Conservation (phyloP, 352 stramenopile genomes). For the Pythium guiyangense region DNA sequence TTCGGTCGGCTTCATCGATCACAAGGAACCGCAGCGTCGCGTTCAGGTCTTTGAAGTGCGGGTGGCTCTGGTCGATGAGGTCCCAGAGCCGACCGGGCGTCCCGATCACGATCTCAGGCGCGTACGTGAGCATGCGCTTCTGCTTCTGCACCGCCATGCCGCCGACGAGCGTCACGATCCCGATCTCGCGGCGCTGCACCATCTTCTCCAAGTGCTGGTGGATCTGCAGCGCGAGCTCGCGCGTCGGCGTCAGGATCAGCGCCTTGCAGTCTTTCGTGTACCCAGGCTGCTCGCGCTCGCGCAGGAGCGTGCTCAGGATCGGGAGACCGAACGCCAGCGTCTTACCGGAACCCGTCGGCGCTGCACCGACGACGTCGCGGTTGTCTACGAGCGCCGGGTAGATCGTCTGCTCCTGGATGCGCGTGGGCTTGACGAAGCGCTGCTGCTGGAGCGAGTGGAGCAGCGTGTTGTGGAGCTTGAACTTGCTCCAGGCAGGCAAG, state of each 20-base stretch:
- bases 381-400: constrained; percentile 79
- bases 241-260: constrained; percentile 93
- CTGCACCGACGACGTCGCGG: constrained; percentile 86
- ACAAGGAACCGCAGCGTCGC: constrained; percentile 87
- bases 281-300: constrained; percentile 40
- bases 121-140: constrained; percentile 85
- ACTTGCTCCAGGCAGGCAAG: constrained; percentile 80
- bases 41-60: constrained; percentile 69
- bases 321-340: constrained; percentile 89
- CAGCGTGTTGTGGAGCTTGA: constrained; percentile 81
- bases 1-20: constrained; percentile 93
- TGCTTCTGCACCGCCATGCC: constrained; percentile 96
- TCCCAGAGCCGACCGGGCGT: constrained; percentile 96
- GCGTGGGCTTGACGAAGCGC: constrained; percentile 71
- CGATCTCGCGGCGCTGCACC: constrained; percentile 66
- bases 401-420: constrained; percentile 85
- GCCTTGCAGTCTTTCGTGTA: constrained; percentile 82
- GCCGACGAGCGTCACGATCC: constrained; percentile 89
- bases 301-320: constrained; percentile 83
- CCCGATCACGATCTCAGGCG: constrained; percentile 92
- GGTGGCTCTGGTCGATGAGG: constrained; percentile 84
- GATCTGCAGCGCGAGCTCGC: constrained; percentile 96
- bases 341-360: constrained; percentile 89
- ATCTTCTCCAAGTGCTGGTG: constrained; percentile 88
- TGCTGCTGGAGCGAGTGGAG: constrained; percentile 68